Evolutionary conservation across 176 grass and related monocot genomes (phyloP).

Genomic region (Juncus inflexus): DNA sequence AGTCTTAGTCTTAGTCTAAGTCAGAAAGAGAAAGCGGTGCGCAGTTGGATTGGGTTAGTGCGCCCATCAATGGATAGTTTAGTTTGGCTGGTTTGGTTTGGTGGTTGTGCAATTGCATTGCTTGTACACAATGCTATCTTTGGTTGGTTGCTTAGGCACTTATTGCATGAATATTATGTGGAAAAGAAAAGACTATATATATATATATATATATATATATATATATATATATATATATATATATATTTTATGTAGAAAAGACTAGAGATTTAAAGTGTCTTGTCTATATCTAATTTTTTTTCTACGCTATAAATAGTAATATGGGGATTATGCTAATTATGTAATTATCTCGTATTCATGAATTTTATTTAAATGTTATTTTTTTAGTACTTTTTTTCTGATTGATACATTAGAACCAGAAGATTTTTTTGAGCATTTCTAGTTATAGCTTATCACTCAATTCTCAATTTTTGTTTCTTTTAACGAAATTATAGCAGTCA

Average conservation of each 20-base stretch:
- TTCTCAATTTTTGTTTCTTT: too few relatives aligned
- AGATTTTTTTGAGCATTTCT: too few relatives aligned
- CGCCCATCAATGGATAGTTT: background rate
- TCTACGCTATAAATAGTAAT: too few relatives aligned
- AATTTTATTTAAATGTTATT: background rate
- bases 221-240: too few relatives aligned
- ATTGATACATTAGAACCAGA: too few relatives aligned
- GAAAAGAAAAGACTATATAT: background rate
- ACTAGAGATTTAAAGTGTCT: background rate
- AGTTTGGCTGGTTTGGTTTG: background rate
- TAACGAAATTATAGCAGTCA: too few relatives aligned
- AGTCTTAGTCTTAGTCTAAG: too few relatives aligned
- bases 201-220: too few relatives aligned
- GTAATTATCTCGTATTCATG: background rate
- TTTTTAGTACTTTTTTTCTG: background rate
- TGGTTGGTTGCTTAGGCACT: constrained; percentile 6
- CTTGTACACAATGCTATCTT: constrained; percentile 19
- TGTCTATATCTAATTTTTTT: too few relatives aligned
- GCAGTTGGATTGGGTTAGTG: too few relatives aligned
- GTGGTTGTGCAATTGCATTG: background rate
- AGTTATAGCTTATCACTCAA: too few relatives aligned
- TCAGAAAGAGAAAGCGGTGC: constrained; percentile 10
- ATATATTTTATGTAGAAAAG: too few relatives aligned
- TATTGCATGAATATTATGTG: background rate
- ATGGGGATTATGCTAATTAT: background rate